A percentile compares a stretch with the other conserved stretches of the same genome.
These are phyloP conservation scores for Penicillium lividum DNA, from an alignment of 495 filamentous ascomycete species.

Conservation along the genomic window DNA sequence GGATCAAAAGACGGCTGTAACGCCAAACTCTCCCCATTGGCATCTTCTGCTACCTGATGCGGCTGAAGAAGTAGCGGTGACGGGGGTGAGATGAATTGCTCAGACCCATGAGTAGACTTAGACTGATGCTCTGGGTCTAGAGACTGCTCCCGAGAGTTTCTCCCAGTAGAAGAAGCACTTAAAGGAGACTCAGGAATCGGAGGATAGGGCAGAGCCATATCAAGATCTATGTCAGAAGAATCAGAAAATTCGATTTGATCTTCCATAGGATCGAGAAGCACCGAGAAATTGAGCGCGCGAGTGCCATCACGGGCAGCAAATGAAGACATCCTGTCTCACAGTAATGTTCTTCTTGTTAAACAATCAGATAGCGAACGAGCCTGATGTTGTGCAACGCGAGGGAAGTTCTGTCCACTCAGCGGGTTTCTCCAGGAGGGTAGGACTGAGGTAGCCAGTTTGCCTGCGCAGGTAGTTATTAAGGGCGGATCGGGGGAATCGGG, in stretches of 20 bases:
- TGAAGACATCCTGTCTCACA: slow-evolving; percentile 1
- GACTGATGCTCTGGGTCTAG: neutral
- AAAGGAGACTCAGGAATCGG: neutral
- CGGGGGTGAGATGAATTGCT: slow-evolving; percentile 10
- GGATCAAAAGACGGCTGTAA: slow-evolving; percentile 1
- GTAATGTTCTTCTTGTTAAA: slow-evolving; percentile 14
- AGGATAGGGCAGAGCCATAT: slow-evolving; percentile 5
- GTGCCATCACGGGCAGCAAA: slow-evolving; percentile 6
- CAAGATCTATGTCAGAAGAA: slow-evolving; percentile 4
- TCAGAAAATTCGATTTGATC: neutral
- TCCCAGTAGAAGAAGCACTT: neutral
- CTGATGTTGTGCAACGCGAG: slow-evolving; percentile 12
- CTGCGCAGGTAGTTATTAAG: neutral
- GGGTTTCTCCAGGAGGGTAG: slow-evolving; percentile 3
- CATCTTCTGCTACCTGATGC: neutral
- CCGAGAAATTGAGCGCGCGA: slow-evolving; percentile 2
- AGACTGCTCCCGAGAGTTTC: neutral
- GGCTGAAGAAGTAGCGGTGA: slow-evolving; percentile 12
- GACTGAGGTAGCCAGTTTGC: neutral
- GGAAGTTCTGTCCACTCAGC: neutral
- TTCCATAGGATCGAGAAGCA: slow-evolving; percentile 12
- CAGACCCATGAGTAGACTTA: neutral
- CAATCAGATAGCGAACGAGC: slow-evolving; percentile 5
- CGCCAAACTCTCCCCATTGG: neutral
- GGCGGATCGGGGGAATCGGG: neutral